Conservation (phyloP, 768 basidiomycete genomes). For the Hygrocybe punicea region DNA sequence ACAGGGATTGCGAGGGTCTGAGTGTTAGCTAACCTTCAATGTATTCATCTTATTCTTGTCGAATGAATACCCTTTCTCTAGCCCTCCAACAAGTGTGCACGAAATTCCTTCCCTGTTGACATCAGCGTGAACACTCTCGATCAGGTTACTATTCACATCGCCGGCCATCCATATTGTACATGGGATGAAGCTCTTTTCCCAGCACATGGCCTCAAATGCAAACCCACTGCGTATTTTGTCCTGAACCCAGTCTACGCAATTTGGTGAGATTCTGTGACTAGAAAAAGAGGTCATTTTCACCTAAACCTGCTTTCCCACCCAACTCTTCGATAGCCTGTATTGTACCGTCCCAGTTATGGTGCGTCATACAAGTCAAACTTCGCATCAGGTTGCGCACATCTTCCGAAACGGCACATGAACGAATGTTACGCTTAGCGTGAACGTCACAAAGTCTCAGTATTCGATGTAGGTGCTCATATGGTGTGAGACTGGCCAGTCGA, state of each 20-base stretch:
- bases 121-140: conserved; percentile 16
- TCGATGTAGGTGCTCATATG: conserved; percentile 23
- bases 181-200: conserved; percentile 20
- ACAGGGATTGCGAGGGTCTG: neutral
- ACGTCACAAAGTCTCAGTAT: conserved; percentile 18
- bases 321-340: conserved; percentile 10
- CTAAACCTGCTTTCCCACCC: conserved; percentile 19
- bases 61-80: conserved; percentile 15
- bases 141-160: conserved; percentile 11
- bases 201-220: conserved; percentile 12
- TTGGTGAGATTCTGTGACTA: neutral
- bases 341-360: conserved; percentile 21
- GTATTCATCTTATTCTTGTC: conserved; percentile 15
- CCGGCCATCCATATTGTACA: conserved; percentile 16
- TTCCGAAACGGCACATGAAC: conserved; percentile 6
- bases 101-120: conserved; percentile 17
- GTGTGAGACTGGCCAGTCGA: conserved; percentile 4
- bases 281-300: conserved; percentile 5
- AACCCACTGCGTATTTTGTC: conserved; percentile 11
- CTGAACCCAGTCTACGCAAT: conserved; percentile 15
- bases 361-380: conserved; percentile 19
- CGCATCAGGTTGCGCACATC: conserved; percentile 19
- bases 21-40: conserved; percentile 3
- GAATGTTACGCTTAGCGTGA: conserved; percentile 21
- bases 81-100: conserved; percentile 16